Evolutionary conservation across 78 protist genomes (phyloP), one percentile per base, ranked within the genome.

Genomic region (Dictyostelium brefeldianum): DNA sequence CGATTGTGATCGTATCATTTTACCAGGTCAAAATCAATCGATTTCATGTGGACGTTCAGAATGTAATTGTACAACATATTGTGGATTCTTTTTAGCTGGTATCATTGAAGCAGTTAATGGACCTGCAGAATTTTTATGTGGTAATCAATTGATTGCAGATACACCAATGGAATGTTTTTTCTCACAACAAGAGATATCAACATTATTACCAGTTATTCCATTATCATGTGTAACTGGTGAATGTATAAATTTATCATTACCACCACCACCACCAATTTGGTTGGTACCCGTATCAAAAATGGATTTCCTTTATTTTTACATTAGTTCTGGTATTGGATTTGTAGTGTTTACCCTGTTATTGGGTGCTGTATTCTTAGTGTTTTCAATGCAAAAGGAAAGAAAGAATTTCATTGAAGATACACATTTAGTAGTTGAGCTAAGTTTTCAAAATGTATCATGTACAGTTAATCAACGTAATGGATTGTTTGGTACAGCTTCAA

Each of bases 151-250:
- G 11, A 31, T 43, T 11, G 2, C 75, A 27, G 48, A 67, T 31
- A 36, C 43, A 67, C 12, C 48, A 8, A 15, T 5, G 4, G 54
- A 83, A 27, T 84, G 92, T 74, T 4, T 20, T 17, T 84, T 84
- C 47, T 31, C 48, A 5, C 92, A 84, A 59, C 10, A 27, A 6
- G 46, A 41, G 5, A 84, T 84, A 2, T 14, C 27, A 47, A 12
- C 7, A 5, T 57, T 84, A 31, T 15, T 53, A 25, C 92, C 92
- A 8, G 22, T 54, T 0, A 84, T 84, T 48, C 73, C 92, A 36
- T 31, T 84, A 71, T n/a, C 74, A n/a, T 84, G 92, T 56, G 7
- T 47, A 5, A 22, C 92, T 3, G 92, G 92, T 59, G 92, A 84
- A 36, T 84, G 92, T 80, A 67, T 67, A 29, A 31, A 62, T 51